Percentiles rank a stretch among this genome's conserved stretches.
These are phyloP conservation scores for Cyamopsis tetragonoloba DNA, from an alignment of 306 rosid species.

Conservation along the genomic window DNA sequence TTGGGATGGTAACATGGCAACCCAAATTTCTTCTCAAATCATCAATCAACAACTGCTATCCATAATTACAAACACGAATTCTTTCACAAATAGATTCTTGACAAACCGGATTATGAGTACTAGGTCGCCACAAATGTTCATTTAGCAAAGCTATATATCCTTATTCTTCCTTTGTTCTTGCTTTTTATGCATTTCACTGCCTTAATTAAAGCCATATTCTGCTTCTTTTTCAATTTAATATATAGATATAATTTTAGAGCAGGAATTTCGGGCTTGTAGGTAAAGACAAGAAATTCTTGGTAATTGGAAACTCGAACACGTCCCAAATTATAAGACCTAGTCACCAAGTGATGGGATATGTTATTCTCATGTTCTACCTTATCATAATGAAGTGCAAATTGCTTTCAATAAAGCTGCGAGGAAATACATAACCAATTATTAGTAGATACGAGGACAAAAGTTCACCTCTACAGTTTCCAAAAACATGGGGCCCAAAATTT, in stretches of 20 bases:
- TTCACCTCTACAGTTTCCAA: background rate
- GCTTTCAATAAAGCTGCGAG: constrained; percentile 7
- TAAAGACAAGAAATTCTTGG: background rate
- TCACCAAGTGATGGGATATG: background rate
- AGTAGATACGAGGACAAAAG: background rate
- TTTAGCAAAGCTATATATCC: background rate
- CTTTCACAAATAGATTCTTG: background rate
- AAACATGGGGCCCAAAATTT: background rate
- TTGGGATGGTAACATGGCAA: background rate
- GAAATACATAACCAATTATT: constrained; percentile 6
- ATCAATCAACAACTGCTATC: background rate
- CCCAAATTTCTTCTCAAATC: constrained; percentile 7
- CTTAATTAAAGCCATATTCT: background rate
- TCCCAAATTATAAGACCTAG: constrained; percentile 6
- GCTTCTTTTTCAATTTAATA: background rate
- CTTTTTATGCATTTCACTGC: background rate
- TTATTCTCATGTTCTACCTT: background rate
- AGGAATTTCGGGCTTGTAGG: constrained; percentile 3
- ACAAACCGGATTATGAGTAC: background rate
- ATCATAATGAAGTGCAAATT: background rate
- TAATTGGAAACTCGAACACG: constrained; percentile 22
- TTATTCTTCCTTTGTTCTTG: constrained; percentile 9
- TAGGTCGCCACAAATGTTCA: background rate
- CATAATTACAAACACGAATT: constrained; percentile 2
- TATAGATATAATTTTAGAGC: background rate